Base-by-base conservation (phyloP, 257 asterid genomes). In the Forsythia suspensa region DNA sequence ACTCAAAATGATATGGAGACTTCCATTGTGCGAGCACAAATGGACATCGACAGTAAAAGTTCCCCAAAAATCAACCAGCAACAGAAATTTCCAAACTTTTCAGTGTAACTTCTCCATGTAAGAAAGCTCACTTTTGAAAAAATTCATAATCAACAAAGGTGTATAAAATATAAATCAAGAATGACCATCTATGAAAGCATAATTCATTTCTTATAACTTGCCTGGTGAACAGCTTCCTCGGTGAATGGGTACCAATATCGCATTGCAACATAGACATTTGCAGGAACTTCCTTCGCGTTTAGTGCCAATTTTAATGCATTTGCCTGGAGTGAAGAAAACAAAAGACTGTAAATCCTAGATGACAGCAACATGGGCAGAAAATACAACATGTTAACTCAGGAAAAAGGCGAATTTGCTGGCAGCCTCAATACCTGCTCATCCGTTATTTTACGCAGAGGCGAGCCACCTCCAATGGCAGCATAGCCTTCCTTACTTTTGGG, bases 381-480 rank as follows among this genome's bases (percentile, higher is more conserved):
- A 24, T 37, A 39, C 57, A 79, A 20, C 16, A 4, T 8, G 38
- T 61, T 61, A 6, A 8, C 69, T 57, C 21, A 38, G 42, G 42
- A 37, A 66, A 52, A 12, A 70, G 18, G 46, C 37, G 2, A 5
- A 76, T 29, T 20, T 36, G 5, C 5, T 37, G 63, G 69, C 16
- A 9, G 77, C 12, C 46, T 21, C n/a, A 59, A 20, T 80, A 95
- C 99, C 97, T 95, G 98, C 80, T 93, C 97, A 63, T 95, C 83
- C 5, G 99, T 95, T 74, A 93, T 93, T 83, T 88, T 92, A 78
- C 97, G 97, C 76, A 95, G 80, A 76, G 99, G 99, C 15, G 99
- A 95, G 80, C 99, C 99, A 63, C 99, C 99, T 79, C 99, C 98
- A 80, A 93, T 95, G 80, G 99, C 88, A 88, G 98, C 97, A 86